Evolutionary conservation across 2,329 filamentous ascomycete species (phyloP), one percentile per base, ranked within the genome.

Genomic region (Scytalidium lignicola): DNA sequence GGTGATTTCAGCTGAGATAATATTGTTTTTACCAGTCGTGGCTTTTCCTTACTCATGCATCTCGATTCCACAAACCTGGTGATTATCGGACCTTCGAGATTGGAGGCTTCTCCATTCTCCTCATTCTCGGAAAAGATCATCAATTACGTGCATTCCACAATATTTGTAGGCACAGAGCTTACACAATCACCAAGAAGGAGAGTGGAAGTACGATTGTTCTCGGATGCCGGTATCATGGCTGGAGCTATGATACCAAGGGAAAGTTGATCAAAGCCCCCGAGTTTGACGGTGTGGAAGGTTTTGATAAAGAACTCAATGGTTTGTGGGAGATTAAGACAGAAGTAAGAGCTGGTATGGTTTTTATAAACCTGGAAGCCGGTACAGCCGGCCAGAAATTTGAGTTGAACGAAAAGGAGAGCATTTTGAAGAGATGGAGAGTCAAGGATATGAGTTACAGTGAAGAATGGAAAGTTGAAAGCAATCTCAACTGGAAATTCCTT

Each of bases 171-270:
- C 46, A 48, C 17, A 37, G 32, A 23, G 17, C 32, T 26, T n/a
- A n/a, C 28, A n/a, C 55, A 13, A 52, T 63, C 8, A 58, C 59
- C 1, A 59, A 61, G 41, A 63, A 62, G 48, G 55, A 60, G 46
- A 54, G 49, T 32, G 61, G 61, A 19, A 58, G 58, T 26, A 57
- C 60, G 6, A 57, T 47, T 2, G 56, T 63, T 6, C 49, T 63
- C 5, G 59, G 60, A 2, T 63, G 61, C 44, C 53, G 56, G 47
- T 63, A 63, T 44, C 61, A 63, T 51, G 61, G 61, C 4, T 63
- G 61, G 61, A 59, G 56, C 42, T 63, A 62, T 47, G 53, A 62
- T 20, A 59, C 57, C 0, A 55, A 44, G 45, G 61, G 61, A 26
- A 59, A 57, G 37, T 32, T 63, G 40, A 55, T 58, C 47, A 63